Evolutionary conservation across 2,329 filamentous ascomycete species (phyloP).

Genomic region (Pseudodiploospora longispora): DNA sequence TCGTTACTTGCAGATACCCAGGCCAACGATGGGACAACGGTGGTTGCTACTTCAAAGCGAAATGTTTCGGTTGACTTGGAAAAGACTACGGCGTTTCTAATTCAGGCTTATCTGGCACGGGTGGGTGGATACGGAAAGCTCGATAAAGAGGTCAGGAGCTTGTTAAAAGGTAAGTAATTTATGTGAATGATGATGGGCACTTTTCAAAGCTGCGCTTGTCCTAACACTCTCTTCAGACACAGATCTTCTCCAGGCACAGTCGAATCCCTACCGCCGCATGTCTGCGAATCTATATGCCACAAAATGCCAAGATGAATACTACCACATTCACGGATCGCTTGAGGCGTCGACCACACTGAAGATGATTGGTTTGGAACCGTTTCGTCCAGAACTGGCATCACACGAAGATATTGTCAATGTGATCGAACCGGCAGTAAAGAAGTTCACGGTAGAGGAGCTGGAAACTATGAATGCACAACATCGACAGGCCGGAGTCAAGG

Average conservation of each 20-base stretch:
- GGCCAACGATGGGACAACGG: conserved; percentile 4
- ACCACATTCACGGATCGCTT: conserved; percentile 68
- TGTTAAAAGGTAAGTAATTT: conserved; percentile 20
- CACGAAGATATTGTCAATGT: conserved; percentile 49
- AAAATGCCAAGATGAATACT: conserved; percentile 57
- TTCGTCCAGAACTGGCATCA: conserved; percentile 52
- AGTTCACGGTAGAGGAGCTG: conserved; percentile 46
- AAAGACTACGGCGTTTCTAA: conserved; percentile 36
- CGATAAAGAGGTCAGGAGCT: conserved; percentile 23
- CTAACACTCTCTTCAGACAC: conserved; percentile 44
- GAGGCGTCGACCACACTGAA: conserved; percentile 61
- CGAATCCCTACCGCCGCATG: conserved; percentile 61
- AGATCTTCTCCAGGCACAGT: conserved; percentile 63
- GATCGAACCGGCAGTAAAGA: conserved; percentile 51
- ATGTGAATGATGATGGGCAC: not conserved
- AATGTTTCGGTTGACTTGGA: conserved; percentile 26
- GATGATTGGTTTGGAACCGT: conserved; percentile 60
- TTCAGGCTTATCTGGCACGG: conserved; percentile 26
- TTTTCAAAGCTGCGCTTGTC: conserved; percentile 4
- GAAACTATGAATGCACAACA: conserved; percentile 48
- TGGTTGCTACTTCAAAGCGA: conserved; percentile 1
- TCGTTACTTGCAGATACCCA: conserved; percentile 22
- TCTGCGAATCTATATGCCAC: conserved; percentile 67
- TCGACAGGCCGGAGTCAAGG: conserved; percentile 52
- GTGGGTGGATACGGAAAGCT: conserved; percentile 31